Base-by-base conservation (phyloP, 257 asterid genomes). In the Scutellaria baicalensis region DNA sequence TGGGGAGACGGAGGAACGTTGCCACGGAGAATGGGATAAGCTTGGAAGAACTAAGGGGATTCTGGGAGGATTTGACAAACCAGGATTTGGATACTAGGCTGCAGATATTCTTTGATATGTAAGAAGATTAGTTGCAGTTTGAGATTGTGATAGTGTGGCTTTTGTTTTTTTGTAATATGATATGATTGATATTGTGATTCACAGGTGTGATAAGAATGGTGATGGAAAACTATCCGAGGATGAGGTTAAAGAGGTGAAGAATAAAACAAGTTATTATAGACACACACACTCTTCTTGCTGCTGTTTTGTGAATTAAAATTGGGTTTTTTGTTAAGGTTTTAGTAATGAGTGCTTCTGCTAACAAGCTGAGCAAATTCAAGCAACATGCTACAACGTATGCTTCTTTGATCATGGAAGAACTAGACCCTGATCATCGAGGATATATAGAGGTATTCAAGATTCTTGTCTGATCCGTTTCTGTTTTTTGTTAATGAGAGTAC, bases 201-300 rank as follows among this genome's bases (percentile, higher is more conserved):
- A 44, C 76, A 93, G 97, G 99, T 93, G 99, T 77, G 99, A 93
- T 79, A 93, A 87, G 86, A 89, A 93, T 79, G 97, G 99, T 27
- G 97, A 93, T 78, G 99, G 98, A 47, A 82, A 77, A 84, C 76
- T 91, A 68, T 89, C 97, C 11, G 97, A 93, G 73, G 99, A 89
- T 9, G 99, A 93, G 83, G 97, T 93, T 8, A 89, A 70, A 82
- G 92, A 93, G 95, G 98, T 93, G 82, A 79, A 80, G 42, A 21
- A 27, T 40, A 59, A 16, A 14, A 23, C 59, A 58, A 50, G 18
- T 35, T 36, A 39, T 39, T 50, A 17, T 36, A 2, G 1, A 36
- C 48, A 1, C 42, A n/a, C 11, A 62, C 13, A 12, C 12, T 64
- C 8, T 31, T n/a, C n/a, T n/a, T n/a, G n/a, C n/a, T 39, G 16